Conservation (phyloP, 805 yeast species). For the Candida dajiaensis region DNA sequence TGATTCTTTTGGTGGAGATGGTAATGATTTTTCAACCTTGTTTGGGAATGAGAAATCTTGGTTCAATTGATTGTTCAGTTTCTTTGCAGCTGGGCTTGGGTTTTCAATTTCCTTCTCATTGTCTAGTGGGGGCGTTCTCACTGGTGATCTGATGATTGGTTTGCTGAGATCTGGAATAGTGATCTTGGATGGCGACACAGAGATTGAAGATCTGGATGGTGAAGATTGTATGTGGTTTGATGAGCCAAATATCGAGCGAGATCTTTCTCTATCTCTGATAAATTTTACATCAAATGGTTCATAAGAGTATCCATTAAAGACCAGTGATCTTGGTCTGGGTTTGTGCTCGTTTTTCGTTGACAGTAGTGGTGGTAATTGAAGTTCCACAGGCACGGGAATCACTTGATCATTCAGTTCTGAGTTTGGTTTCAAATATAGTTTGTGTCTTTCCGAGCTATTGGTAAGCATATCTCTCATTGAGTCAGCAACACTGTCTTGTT, state of each 20-base stretch:
- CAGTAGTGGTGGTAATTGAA: slow-evolving; percentile 31
- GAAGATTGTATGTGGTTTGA: background rate
- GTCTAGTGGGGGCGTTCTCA: slow-evolving; percentile 7
- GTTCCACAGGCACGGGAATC: slow-evolving; percentile 33
- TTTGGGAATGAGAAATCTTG: slow-evolving; percentile 22
- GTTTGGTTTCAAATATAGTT: slow-evolving; percentile 29
- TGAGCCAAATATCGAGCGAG: background rate
- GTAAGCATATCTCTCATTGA: slow-evolving; percentile 17
- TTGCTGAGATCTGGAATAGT: slow-evolving; percentile 9
- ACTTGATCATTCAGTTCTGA: slow-evolving; percentile 29
- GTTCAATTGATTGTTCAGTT: slow-evolving; percentile 19
- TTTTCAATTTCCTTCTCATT: slow-evolving; percentile 21
- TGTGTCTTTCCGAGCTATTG: slow-evolving; percentile 16
- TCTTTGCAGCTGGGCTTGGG: slow-evolving; percentile 23
- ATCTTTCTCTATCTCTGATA: background rate
- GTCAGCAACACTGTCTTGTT: slow-evolving; percentile 11
- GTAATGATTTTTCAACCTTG: slow-evolving; percentile 2
- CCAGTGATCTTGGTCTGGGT: slow-evolving; percentile 24
- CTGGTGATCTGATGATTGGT: background rate
- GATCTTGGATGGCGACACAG: slow-evolving; percentile 2
- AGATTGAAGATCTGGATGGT: background rate
- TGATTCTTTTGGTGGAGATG: background rate
- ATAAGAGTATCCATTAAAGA: slow-evolving; percentile 33
- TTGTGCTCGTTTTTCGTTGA: slow-evolving; percentile 28
- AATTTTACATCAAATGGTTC: slow-evolving; percentile 20